Percentiles rank a stretch among this genome's conserved stretches.
These are phyloP conservation scores for Scedosporium minutisporum DNA, from an alignment of 2,329 filamentous ascomycete species.

Conservation along the genomic window DNA sequence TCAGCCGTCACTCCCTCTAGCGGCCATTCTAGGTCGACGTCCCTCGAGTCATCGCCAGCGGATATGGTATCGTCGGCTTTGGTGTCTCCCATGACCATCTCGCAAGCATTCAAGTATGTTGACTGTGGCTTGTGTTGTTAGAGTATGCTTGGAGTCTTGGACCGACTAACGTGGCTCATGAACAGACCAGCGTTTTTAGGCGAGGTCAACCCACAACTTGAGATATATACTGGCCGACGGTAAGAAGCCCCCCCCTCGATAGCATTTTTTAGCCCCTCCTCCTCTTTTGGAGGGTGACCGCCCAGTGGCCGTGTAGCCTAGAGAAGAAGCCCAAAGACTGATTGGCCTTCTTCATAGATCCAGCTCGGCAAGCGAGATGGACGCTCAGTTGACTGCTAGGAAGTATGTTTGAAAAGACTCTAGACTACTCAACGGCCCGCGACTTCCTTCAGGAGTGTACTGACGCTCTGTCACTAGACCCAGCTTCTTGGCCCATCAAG, in stretches of 20 bases:
- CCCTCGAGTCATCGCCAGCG: conserved; percentile 19
- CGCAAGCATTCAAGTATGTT: conserved; percentile 3
- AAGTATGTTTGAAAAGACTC: conserved; percentile 7
- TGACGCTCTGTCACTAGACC: conserved; percentile 9
- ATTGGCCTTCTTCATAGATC: background rate
- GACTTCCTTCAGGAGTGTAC: background rate
- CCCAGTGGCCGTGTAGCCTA: background rate
- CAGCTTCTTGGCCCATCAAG: conserved; percentile 10
- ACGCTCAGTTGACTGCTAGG: conserved; percentile 11
- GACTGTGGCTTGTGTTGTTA: background rate
- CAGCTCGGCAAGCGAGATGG: conserved; percentile 5
- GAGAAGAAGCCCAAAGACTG: background rate
- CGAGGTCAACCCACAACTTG: conserved; percentile 10
- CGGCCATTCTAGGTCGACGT: conserved; percentile 20
- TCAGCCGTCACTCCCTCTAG: conserved; percentile 8
- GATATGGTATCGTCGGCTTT: conserved; percentile 2
- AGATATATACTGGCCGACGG: conserved; percentile 5
- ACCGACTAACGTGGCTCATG: background rate
- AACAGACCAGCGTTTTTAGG: conserved; percentile 4
- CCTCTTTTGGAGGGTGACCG: too few relatives aligned
- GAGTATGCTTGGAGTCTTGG: background rate
- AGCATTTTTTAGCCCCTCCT: background rate
- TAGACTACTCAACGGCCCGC: background rate
- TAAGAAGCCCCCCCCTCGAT: background rate
- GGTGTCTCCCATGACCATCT: conserved; percentile 5